Base-by-base conservation (phyloP, 306 rosid genomes). In the Benincasa hispida region DNA sequence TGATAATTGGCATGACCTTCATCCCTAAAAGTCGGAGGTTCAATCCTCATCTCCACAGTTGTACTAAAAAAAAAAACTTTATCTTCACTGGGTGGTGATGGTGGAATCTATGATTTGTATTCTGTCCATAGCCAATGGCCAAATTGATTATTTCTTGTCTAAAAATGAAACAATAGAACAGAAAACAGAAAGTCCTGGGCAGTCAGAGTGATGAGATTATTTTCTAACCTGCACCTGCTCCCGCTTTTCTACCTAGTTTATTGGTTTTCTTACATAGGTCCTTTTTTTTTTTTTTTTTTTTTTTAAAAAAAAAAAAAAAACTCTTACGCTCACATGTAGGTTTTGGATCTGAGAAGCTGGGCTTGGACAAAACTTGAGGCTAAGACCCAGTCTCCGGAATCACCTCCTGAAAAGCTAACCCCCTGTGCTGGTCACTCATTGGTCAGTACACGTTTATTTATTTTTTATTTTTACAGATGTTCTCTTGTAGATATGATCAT, bases 381-480 rank as follows among this genome's bases (percentile, higher is more conserved):
- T 79, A 91, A 87, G 84, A 72, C 68, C 37, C 88, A 89, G 70
- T 78, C 91, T 59, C 51, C 68, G 6, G 92, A 83, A 55, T 81
- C 83, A n/a, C 63, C 89, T 61, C 84, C 91, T 22, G 79, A 76
- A 60, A 81, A 88, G 77, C 81, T 83, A 82, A 42, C 84, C 51
- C 92, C 93, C 55, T 87, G 96, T 60, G 97, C 97, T 61, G 98
- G 97, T 79, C 97, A 93, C 87, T 93, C 98, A 76, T 81, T 91
- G 97, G 98, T 93, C 82, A 78, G 98, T 89, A 65, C 67, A 72
- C 39, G 69, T 34, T 51, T 30, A 35, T 81, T 55, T 34, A 54
- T 30, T 41, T 59, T 48, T 51, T 13, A 8, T 13, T 25, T 19
- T 61, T 59, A 35, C 68, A 14, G 41, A 54, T 6, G 42, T 59